Evolutionary conservation across 441 rosid species (phyloP).

Genomic region (Eutrema salsugineum): DNA sequence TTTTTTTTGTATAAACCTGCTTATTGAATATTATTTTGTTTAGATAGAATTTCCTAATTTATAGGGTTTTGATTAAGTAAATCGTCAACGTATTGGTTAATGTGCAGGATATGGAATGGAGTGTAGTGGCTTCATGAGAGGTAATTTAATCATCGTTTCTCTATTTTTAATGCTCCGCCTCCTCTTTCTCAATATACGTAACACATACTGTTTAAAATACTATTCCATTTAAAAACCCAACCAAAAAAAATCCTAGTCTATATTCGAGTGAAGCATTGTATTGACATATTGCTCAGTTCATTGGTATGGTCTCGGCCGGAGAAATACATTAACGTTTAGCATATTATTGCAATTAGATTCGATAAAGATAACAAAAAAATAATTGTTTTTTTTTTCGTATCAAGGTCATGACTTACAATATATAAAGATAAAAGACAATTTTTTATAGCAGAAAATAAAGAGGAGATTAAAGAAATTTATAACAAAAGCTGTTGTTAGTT

Average conservation of each 20-base stretch:
- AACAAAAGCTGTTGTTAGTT: background rate
- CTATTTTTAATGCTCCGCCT: background rate
- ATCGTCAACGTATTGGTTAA: background rate
- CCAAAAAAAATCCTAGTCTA: too few species aligned
- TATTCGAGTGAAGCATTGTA: too few species aligned
- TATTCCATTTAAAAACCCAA: too few species aligned
- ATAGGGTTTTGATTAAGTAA: background rate
- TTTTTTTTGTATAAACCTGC: background rate
- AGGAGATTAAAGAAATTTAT: background rate
- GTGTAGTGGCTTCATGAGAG: slow-evolving; percentile 94
- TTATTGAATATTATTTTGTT: background rate
- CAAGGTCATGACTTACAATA: background rate
- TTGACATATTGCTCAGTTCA: too few species aligned
- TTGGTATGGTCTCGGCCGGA: too few species aligned
- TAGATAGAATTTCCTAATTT: background rate
- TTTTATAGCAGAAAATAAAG: background rate
- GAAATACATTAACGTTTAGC: too few species aligned
- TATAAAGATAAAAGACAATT: background rate
- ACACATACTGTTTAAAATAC: too few species aligned
- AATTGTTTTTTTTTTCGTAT: background rate
- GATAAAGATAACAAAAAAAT: too few species aligned
- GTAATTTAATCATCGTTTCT: slow-evolving; percentile 40
- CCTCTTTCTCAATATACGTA: too few species aligned
- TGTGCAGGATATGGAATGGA: slow-evolving; percentile 95
- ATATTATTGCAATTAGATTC: too few species aligned